Conservation (phyloP, 2,329 filamentous ascomycete species). For the Phyllosticta capitalensis region DNA sequence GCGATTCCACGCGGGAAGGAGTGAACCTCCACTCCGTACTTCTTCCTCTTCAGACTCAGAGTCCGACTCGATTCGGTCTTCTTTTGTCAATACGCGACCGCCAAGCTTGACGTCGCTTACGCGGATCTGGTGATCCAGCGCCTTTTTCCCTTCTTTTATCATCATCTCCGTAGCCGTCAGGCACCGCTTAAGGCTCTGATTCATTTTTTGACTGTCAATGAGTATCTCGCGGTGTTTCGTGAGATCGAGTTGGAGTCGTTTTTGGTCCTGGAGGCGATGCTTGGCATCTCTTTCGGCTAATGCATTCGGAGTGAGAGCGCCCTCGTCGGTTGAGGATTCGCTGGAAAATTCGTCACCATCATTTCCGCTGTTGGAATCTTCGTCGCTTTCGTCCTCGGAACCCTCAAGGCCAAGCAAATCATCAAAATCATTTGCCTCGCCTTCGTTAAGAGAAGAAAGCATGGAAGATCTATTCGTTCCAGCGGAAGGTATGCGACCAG, state of each 20-base stretch:
- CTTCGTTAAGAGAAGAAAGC: constrained; percentile 30
- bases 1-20: constrained; percentile 31
- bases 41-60: constrained; percentile 17
- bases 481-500: constrained; percentile 43
- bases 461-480: constrained; percentile 31
- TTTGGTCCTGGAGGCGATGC: constrained; percentile 66
- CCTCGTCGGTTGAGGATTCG: constrained; percentile 45
- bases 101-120: constrained; percentile 74
- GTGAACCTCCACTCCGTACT: constrained; percentile 19
- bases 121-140: constrained; percentile 71
- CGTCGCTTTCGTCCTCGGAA: constrained; percentile 22
- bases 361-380: constrained; percentile 23
- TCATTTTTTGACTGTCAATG: constrained; percentile 87
- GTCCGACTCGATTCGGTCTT: constrained; percentile 44
- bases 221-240: constrained; percentile 82
- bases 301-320: constrained; percentile 30
- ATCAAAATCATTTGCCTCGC: constrained; percentile 14
- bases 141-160: constrained; percentile 80
- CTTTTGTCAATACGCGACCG: constrained; percentile 63
- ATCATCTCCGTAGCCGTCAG: constrained; percentile 82
- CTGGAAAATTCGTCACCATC: constrained; percentile 32
- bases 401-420: constrained; percentile 29
- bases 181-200: constrained; percentile 84
- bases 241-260: constrained; percentile 73
- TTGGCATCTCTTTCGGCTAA: constrained; percentile 35